These are phyloP conservation scores for Ophiostoma quercus DNA, from an alignment of 2,329 filamentous ascomycete genomes.

Conservation along the genomic window DNA sequence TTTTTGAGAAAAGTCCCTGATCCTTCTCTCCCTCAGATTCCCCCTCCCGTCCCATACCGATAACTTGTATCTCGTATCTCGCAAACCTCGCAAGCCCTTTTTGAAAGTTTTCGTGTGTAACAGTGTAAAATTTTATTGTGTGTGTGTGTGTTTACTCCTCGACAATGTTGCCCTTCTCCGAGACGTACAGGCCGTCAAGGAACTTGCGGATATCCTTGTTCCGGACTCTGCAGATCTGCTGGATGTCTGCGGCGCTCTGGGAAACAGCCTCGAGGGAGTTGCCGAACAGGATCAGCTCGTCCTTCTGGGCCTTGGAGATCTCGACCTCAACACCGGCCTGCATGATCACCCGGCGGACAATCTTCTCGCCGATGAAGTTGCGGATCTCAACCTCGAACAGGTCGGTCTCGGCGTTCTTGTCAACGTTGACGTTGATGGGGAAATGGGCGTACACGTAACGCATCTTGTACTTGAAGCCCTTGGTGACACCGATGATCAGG, in stretches of 20 bases:
- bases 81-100: constrained; percentile 16
- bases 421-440: constrained; percentile 99
- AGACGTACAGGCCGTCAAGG: constrained; percentile 99
- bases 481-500: constrained; percentile 96
- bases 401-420: constrained; percentile 90
- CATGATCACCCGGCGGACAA: constrained; percentile 88
- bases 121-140: constrained; percentile 15
- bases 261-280: constrained; percentile 98
- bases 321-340: constrained; percentile 84
- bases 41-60: not conserved
- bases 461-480: constrained; percentile 99
- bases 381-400: constrained; percentile 93
- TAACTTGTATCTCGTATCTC: not conserved
- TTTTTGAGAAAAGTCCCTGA: not conserved
- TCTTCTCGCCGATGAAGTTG: constrained; percentile 99
- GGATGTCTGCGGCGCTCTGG: constrained; percentile 97
- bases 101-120: constrained; percentile 18
- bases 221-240: constrained; percentile 98
- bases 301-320: constrained; percentile 89
- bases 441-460: constrained; percentile 99
- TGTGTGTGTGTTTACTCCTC: constrained; percentile 49
- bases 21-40: not conserved
- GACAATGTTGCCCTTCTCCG: constrained; percentile 92
- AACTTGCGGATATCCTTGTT: constrained; percentile 99
- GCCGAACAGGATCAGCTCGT: constrained; percentile 86